phyloP scores from a whole-genome alignment of 345 rosid genomes.

The Eucalyptus shirleyi region DNA sequence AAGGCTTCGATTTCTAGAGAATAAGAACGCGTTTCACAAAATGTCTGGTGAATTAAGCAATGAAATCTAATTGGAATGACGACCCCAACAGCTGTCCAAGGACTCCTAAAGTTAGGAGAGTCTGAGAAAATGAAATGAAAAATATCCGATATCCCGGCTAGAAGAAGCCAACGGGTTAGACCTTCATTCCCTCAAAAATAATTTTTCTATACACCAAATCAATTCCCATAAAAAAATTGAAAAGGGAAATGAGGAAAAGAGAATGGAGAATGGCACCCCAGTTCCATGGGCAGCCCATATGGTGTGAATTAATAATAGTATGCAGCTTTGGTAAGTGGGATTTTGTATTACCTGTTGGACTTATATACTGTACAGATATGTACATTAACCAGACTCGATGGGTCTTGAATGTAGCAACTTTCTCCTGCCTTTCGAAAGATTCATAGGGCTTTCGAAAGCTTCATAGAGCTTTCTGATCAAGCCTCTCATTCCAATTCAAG shows the following conservation, averaged over 20 bases:
- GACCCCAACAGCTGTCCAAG: neutral
- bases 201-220: neutral
- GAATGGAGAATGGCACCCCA: neutral
- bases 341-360: neutral
- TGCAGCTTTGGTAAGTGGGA: neutral
- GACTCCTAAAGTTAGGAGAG: neutral
- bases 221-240: neutral
- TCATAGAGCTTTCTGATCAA: slow-evolving; percentile 82
- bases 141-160: neutral
- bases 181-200: neutral
- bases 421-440: neutral
- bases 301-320: neutral
- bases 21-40: neutral
- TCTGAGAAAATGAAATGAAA: neutral
- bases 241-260: neutral
- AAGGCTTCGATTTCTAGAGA: neutral
- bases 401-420: neutral
- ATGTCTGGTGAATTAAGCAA: neutral
- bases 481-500: slow-evolving; percentile 95
- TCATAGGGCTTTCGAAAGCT: slow-evolving; percentile 41
- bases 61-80: neutral
- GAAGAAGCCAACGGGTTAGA: neutral
- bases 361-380: neutral
- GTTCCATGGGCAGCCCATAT: neutral
- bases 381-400: neutral